Base-by-base conservation (phyloP, 495 filamentous ascomycete genomes). In the Xylaria longipes region DNA sequence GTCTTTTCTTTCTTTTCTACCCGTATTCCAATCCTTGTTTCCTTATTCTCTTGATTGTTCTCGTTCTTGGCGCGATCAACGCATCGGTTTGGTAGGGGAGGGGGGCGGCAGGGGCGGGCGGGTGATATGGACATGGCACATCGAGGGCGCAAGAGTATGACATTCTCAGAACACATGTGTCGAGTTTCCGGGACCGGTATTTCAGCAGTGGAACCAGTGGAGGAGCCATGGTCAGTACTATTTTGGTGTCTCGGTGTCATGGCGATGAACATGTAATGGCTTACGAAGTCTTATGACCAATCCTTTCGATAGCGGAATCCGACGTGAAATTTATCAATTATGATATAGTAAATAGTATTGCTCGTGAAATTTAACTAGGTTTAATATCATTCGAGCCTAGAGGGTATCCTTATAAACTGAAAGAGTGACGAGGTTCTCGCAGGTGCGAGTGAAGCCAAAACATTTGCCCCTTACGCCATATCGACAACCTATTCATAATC, bases 401-500 rank as follows among this genome's bases (percentile, higher is more conserved):
- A 65, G 20, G 63, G 63, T 65, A 65, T 65, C 63, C 22, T 46
- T 64, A 27, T 22, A 48, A 57, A 45, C 35, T 20, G 20, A 46
- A 58, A 7, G 39, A 68, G 65, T 68, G 65, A 45, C 52, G 6
- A 9, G 25, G 22, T 11, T 45, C 52, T 27, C 45, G 25, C 25
- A 14, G 33, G 37, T 45, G 46, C 27, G 29, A 52, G 27, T 22
- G 29, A 65, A 22, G 9, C 17, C 5, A 65, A 50, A 37, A 12
- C 4, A 65, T 22, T 33, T 29, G 11, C 25, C 45, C 43, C 29
- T 11, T 35, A 37, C 45, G 63, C 29, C 43, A 7, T 48, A 65
- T 31, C 61, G 9, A 45, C 6, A 64, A 20, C 37, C 7, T 8
- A 64, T 46, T 64, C 39, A 20, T 20, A 31, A 15, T 17, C 9